Evolutionary conservation across 1,284 basidiomycete species (phyloP).

Genomic region (Rhodofomes roseus): DNA sequence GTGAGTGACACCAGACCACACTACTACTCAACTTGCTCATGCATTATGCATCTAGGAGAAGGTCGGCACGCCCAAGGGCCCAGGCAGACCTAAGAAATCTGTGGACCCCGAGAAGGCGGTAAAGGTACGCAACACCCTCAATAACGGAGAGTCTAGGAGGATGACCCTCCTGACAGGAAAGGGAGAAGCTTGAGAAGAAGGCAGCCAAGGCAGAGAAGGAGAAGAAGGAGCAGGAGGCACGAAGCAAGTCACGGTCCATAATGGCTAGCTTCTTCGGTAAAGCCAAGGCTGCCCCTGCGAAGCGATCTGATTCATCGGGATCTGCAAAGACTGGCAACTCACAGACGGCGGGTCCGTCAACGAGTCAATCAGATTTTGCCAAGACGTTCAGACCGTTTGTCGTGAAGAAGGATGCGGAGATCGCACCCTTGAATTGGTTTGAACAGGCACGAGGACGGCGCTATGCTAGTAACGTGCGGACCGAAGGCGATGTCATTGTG

Average conservation of each 20-base stretch:
- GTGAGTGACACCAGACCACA: not conserved
- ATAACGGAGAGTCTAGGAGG: not conserved
- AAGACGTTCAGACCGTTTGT: constrained; percentile 75
- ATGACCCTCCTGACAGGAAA: constrained; percentile 42
- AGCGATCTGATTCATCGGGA: constrained; percentile 15
- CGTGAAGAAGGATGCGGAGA: constrained; percentile 63
- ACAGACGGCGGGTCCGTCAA: constrained; percentile 37
- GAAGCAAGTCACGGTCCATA: constrained; percentile 67
- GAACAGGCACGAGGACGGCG: constrained; percentile 24
- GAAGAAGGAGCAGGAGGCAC: constrained; percentile 64
- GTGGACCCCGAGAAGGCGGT: constrained; percentile 55
- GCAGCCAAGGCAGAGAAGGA: constrained; percentile 62
- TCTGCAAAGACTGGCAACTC: constrained; percentile 30
- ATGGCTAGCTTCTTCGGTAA: constrained; percentile 77
- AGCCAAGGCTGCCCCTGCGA: constrained; percentile 34
- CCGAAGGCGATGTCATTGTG: constrained; percentile 47
- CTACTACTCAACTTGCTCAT: not conserved
- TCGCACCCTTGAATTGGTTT: constrained; percentile 76
- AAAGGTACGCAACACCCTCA: constrained; percentile 41
- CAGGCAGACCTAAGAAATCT: constrained; percentile 45
- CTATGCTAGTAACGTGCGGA: constrained; percentile 18
- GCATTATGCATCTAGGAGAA: not conserved
- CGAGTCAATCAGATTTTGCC: constrained; percentile 61
- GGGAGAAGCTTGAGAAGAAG: constrained; percentile 62
- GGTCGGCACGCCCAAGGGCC: constrained; percentile 13